Evolutionary conservation across 108 stramenopile species (phyloP).

Genomic region (Conticribra weissflogii): DNA sequence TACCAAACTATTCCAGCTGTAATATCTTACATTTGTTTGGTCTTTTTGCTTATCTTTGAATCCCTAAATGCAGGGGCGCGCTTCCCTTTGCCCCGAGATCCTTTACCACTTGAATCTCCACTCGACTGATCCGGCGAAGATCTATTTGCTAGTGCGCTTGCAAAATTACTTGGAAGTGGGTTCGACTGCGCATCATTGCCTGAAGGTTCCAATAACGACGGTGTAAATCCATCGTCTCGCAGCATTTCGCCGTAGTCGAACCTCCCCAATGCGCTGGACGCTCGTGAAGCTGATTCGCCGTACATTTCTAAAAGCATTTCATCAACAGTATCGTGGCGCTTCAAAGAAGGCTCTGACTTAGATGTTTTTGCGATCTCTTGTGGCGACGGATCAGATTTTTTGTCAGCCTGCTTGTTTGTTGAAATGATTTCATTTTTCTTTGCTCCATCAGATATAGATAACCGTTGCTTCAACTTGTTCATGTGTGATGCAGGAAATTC

Average conservation of each 20-base stretch:
- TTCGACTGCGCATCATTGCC: background rate
- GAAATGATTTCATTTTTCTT: background rate
- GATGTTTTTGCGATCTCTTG: background rate
- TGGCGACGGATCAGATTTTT: no score
- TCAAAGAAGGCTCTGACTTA: background rate
- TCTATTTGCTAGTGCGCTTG: background rate
- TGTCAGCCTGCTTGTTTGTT: no score
- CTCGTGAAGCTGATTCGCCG: background rate
- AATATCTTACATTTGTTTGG: no score
- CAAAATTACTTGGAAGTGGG: background rate
- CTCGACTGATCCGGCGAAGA: background rate
- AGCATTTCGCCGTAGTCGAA: background rate
- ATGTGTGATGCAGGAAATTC: constrained; percentile 57
- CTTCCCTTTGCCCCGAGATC: background rate
- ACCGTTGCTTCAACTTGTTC: constrained; percentile 11
- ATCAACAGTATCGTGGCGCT: background rate
- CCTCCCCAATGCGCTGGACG: background rate
- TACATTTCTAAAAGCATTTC: constrained; percentile 3
- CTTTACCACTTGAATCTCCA: background rate
- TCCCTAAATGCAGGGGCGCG: background rate
- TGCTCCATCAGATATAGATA: background rate
- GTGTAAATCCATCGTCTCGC: background rate
- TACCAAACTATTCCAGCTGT: no score
- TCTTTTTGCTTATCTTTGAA: background rate
- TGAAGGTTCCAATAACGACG: background rate